These are phyloP conservation scores for Aspergillus ochraceus DNA, from an alignment of 2,329 filamentous ascomycete genomes.

Conservation along the genomic window DNA sequence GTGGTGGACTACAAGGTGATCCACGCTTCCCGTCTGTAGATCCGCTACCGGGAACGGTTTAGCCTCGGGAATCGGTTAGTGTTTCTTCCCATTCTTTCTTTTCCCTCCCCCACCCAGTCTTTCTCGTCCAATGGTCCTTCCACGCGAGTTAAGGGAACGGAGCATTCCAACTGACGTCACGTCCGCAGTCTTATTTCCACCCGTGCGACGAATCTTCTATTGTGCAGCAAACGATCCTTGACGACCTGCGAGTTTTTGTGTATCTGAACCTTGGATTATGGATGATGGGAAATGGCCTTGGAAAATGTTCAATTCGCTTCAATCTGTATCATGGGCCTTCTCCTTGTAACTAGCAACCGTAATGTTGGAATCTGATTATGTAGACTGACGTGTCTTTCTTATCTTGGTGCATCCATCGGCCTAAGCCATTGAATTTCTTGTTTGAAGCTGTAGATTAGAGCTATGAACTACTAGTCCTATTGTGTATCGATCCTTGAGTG, in stretches of 20 bases:
- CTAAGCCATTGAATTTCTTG: too few species aligned
- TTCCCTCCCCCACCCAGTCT: background rate
- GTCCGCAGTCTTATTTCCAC: background rate
- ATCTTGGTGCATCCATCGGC: background rate
- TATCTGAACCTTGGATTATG: constrained; percentile 17
- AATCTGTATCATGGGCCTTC: constrained; percentile 16
- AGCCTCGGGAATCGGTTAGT: constrained; percentile 1
- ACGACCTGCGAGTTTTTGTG: constrained; percentile 20
- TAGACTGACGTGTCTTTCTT: background rate
- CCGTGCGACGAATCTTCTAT: constrained; percentile 4
- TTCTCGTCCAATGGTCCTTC: background rate
- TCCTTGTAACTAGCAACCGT: constrained; percentile 21
- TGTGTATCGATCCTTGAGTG: too few species aligned
- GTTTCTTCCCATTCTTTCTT: background rate
- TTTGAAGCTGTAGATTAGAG: too few species aligned
- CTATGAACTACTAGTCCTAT: too few species aligned
- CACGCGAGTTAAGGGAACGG: background rate
- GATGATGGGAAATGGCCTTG: constrained; percentile 18
- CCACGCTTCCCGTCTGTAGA: constrained; percentile 70
- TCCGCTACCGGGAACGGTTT: constrained; percentile 16
- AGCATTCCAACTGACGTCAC: constrained; percentile 7
- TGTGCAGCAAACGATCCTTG: constrained; percentile 17
- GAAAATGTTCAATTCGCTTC: constrained; percentile 10
- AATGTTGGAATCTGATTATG: constrained; percentile 13
- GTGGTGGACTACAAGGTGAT: constrained; percentile 99